Base-by-base conservation (phyloP, 1,284 basidiomycete genomes). In the Marasmius sp. region DNA sequence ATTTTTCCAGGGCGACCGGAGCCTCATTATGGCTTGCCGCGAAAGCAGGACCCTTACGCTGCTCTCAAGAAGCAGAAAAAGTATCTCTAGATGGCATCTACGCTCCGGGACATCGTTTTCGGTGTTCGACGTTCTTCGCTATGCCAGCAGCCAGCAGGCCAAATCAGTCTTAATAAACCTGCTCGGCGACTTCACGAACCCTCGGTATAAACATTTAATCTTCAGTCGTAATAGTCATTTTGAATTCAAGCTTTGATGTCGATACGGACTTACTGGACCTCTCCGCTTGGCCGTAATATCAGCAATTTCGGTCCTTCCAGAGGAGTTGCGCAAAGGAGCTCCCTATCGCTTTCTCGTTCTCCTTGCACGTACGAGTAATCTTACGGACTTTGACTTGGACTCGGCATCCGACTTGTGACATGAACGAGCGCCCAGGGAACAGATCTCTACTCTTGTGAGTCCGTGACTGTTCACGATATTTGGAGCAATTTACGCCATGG, bases 1-100 rank as follows among this genome's bases (percentile, higher is more conserved):
- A 61, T 55, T 36, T 43, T 57, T 69, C 33, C 71, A 89, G 90
- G 84, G 71, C 71, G 69, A 59, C 77, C 80, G 43, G 92, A 93
- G 71, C 88, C 91, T 18, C 77, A 78, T 53, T 95, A 83, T 74
- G 89, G 87, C 20, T 81, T 79, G 61, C 79, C 81, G 56, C 85
- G 82, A 18, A 88, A 85, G 71, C 65, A 66, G 11, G 74, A 71
- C 83, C 81, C 75, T 43, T 91, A 91, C 72, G 82, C 77, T 49
- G 81, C 81, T 62, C 68, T 86, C 64, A 87, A 86, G 75, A 73
- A 72, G 62, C 75, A 72, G 64, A 85, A 80, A 71, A 84, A 81
- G 71, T 89, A 88, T 70, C 71, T 79, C 20, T 56, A 54, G 34
- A 54, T 54, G 3, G 1, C 34, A 16, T 54, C 8, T 7, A 14